A percentile compares a stretch with the other conserved stretches of the same genome.
Evolutionary conservation across 371 early-diverging fungal genomes (phyloP).

Genomic region (Mortierella sp.): DNA sequence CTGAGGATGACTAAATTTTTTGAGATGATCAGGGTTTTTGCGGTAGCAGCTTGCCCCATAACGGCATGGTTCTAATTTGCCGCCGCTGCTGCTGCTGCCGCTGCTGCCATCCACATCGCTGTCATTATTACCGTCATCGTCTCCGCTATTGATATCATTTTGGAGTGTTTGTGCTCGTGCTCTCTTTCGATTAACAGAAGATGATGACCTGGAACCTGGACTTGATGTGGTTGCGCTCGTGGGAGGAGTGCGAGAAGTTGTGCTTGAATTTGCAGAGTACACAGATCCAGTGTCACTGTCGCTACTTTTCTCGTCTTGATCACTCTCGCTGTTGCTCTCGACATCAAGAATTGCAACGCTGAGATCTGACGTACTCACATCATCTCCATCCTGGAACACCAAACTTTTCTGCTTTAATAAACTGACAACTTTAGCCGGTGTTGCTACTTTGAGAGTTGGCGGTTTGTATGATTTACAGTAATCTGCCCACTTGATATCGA

Average conservation of each 20-base stretch:
- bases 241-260: background rate
- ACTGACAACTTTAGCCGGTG: conserved; percentile 38
- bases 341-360: conserved; percentile 1
- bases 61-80: conserved; percentile 27
- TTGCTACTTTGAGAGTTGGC: conserved; percentile 39
- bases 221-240: background rate
- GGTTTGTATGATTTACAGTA: conserved; percentile 52
- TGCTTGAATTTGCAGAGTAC: background rate
- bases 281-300: background rate
- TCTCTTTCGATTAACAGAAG: conserved; percentile 5
- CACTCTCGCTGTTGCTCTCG: background rate
- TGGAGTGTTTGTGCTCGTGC: background rate
- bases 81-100: background rate
- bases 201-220: background rate
- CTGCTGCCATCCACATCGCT: background rate
- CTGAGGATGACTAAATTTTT: conserved; percentile 39
- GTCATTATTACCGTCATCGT: background rate
- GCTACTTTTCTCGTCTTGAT: background rate
- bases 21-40: conserved; percentile 48
- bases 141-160: background rate
- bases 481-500: conserved; percentile 49
- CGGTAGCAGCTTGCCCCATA: conserved; percentile 50
- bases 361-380: background rate
- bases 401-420: conserved; percentile 48
- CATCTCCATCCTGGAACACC: conserved; percentile 29